Evolutionary conservation across 305 asterid species (phyloP).

Genomic region (Fraxinus greggii): DNA sequence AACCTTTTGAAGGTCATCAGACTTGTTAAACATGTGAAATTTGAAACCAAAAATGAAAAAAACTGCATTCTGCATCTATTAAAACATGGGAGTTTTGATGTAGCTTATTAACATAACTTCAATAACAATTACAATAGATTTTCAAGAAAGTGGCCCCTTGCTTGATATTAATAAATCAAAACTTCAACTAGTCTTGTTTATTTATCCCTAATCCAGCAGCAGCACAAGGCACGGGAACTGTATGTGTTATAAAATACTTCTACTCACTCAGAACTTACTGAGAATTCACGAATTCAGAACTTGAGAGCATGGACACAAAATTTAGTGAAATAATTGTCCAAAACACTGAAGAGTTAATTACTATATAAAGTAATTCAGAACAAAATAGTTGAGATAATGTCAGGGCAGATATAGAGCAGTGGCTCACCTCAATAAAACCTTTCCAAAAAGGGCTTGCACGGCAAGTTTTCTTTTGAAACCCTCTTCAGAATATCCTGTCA

Average conservation of each 20-base stretch:
- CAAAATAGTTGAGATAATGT: not conserved
- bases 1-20: not conserved
- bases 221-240: not conserved
- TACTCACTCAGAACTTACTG: not conserved
- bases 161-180: not conserved
- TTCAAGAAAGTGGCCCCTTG: not conserved
- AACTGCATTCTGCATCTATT: not conserved
- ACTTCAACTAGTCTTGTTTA: not conserved
- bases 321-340: not conserved
- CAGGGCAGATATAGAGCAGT: not conserved
- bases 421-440: conserved; percentile 66
- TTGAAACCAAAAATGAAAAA: not conserved
- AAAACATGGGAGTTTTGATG: not conserved
- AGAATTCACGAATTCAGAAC: not conserved
- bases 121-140: not conserved
- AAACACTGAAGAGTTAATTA: not conserved
- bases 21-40: not conserved
- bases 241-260: not conserved
- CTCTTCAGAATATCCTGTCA: conserved; percentile 68
- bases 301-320: conserved; percentile 10
- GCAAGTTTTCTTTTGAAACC: conserved; percentile 79
- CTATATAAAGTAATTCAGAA: not conserved
- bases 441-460: conserved; percentile 81
- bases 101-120: not conserved
- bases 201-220: not conserved